Conservation (phyloP, 371 early-diverging fungal genomes). For the Rhizopus sp. region DNA sequence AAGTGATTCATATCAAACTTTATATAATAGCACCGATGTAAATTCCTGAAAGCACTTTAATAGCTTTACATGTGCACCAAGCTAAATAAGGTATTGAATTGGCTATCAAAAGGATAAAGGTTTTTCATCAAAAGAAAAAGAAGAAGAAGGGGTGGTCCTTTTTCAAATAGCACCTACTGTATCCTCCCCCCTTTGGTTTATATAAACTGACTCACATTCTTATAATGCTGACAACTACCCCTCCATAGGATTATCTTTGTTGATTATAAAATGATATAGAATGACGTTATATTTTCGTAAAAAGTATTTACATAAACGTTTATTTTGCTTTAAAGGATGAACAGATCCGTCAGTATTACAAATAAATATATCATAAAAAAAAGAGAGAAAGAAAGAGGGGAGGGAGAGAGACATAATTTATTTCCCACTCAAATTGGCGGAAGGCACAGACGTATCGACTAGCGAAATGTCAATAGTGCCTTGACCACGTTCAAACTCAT, state of each 20-base stretch:
- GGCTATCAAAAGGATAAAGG: no score
- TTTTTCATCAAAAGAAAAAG: no score
- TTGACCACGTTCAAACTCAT: constrained; percentile 56
- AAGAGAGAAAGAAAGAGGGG: background rate
- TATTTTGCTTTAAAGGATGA: background rate
- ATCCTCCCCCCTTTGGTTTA: no score
- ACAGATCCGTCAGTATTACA: background rate
- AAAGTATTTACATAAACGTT: background rate
- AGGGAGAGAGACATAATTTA: background rate
- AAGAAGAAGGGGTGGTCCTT: no score
- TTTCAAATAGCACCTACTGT: no score
- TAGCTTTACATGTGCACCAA: no score
- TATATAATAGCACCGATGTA: no score
- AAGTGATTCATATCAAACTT: no score
- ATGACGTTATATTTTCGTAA: background rate
- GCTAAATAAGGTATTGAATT: no score
- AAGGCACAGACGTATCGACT: constrained; percentile 7
- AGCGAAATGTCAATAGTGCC: constrained; percentile 41
- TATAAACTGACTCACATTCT: background rate
- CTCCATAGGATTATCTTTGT: no score
- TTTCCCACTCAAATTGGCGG: background rate
- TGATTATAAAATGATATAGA: background rate
- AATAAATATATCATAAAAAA: background rate
- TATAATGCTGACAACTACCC: background rate
- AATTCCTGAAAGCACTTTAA: no score